These are phyloP conservation scores for Incumbomyces delicatus DNA, from an alignment of 2,329 filamentous ascomycete genomes.

Conservation along the genomic window DNA sequence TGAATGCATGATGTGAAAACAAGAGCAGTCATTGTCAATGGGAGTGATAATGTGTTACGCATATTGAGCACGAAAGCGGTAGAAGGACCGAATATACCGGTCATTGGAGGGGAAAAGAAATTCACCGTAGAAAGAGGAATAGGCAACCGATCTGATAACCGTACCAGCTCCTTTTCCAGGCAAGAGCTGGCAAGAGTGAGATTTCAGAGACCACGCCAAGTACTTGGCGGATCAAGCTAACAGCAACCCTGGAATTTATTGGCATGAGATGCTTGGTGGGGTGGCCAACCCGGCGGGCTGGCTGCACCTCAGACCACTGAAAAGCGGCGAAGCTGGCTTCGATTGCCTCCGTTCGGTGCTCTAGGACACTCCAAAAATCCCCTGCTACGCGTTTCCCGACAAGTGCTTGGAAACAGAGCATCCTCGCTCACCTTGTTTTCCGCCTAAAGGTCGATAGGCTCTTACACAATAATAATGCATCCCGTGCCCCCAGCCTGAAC, in stretches of 20 bases:
- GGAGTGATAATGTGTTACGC: not conserved
- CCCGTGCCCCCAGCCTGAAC: not conserved
- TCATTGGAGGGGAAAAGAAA: not conserved
- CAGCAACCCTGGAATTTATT: slow-evolving; percentile 3
- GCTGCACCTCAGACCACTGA: slow-evolving; percentile 1
- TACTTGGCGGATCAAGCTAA: slow-evolving; percentile 3
- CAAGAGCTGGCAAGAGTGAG: not conserved
- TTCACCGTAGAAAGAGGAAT: not conserved
- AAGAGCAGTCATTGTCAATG: not conserved
- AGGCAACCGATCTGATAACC: not conserved
- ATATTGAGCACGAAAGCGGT: slow-evolving; percentile 1
- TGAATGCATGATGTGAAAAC: too few relatives aligned
- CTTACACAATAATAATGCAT: slow-evolving; percentile 3
- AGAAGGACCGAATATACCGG: too few relatives aligned
- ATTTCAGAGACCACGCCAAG: slow-evolving; percentile 3
- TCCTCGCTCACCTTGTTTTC: not conserved
- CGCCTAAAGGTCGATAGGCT: not conserved
- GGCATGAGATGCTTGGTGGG: slow-evolving; percentile 5
- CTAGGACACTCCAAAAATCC: slow-evolving; percentile 1
- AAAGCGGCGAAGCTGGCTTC: not conserved
- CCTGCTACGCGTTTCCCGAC: not conserved
- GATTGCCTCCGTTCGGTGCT: slow-evolving; percentile 1
- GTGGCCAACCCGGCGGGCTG: slow-evolving; percentile 1
- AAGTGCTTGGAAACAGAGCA: not conserved
- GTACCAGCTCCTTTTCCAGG: too few relatives aligned